These are phyloP conservation scores for Fusarium pininemorale DNA, from an alignment of 2,329 filamentous ascomycete genomes.

Conservation along the genomic window DNA sequence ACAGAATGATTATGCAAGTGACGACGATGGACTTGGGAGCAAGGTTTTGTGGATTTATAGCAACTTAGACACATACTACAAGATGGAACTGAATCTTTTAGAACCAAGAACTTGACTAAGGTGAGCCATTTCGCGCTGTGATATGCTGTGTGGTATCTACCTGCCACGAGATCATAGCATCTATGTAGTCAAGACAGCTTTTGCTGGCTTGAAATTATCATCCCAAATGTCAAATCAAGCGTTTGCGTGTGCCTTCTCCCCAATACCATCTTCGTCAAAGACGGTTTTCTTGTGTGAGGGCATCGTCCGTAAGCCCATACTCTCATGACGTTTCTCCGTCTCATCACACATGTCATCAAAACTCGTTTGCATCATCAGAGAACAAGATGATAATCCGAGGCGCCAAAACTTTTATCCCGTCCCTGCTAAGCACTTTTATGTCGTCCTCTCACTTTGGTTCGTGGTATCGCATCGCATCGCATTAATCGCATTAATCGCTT, in stretches of 20 bases:
- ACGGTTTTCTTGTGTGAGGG: neutral
- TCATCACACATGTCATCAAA: neutral
- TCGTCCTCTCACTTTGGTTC: neutral
- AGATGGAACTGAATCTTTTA: conserved; percentile 43
- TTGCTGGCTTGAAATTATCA: conserved; percentile 5
- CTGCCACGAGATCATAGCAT: conserved; percentile 14
- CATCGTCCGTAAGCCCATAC: neutral
- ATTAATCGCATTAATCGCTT: conserved; percentile 33
- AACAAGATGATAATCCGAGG: neutral
- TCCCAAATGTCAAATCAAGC: neutral
- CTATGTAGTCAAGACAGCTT: conserved; percentile 2
- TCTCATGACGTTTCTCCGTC: neutral
- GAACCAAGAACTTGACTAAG: conserved; percentile 12
- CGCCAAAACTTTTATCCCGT: conserved; percentile 5
- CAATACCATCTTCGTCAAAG: neutral
- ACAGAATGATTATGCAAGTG: conserved; percentile 38
- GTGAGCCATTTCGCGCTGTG: neutral
- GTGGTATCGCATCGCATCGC: conserved; percentile 18
- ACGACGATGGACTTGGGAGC: conserved; percentile 42
- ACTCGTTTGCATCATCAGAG: conserved; percentile 6
- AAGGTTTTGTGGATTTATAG: conserved; percentile 36
- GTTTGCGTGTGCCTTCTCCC: neutral
- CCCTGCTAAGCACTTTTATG: neutral
- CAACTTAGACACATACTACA: conserved; percentile 39
- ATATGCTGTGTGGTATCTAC: conserved; percentile 2